Evolutionary conservation across 2,329 filamentous ascomycete genomes (phyloP), one percentile per base, ranked within the genome.

Genomic region (Botryotinia globosa): DNA sequence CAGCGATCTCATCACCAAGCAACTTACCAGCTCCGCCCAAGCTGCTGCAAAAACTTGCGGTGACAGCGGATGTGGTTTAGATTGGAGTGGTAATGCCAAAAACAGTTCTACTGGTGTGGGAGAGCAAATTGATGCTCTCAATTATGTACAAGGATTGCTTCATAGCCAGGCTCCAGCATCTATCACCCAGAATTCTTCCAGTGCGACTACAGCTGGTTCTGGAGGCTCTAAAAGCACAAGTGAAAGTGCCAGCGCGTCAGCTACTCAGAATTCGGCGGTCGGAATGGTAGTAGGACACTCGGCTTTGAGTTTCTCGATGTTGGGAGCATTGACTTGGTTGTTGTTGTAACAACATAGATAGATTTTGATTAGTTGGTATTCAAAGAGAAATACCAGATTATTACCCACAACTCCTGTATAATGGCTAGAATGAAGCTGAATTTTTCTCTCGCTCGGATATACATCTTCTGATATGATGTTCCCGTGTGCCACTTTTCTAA

Each of bases 11-110:
- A 89, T 94, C 75, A 82, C 87, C 72, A 85, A 88, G 0, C 85
- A 88, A 45, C 83, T 94, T 10, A 82, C 83, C 72, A 85, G 82
- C 0, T 91, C 90, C 1, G 84, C 90, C 9, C 73, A 84, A 71
- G 90, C 86, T 0, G 91, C 90, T 0, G 87, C 88, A 1, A 84
- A 84, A 58, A 86, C 88, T 73, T 94, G 91, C 80, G 87, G 85
- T 0, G 88, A 87, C 6, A 89, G 86, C n/a, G 84, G 85, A 42
- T 93, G 91, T 78, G 89, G 90, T 18, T 87, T 91, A 75, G 86
- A 86, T 77, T 93, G 91, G 91, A 85, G 85, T 74, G 83, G 81
- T 18, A 85, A 83, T 58, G 77, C 81, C 0, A 90, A 84, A 76
- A 87, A 90, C 73, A 85, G 82, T 73, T 56, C 69, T 16, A 84